Evolutionary conservation across 2,329 filamentous ascomycete genomes (phyloP), one percentile per base, ranked within the genome.

Genomic region (Colletotrichum paranaense): DNA sequence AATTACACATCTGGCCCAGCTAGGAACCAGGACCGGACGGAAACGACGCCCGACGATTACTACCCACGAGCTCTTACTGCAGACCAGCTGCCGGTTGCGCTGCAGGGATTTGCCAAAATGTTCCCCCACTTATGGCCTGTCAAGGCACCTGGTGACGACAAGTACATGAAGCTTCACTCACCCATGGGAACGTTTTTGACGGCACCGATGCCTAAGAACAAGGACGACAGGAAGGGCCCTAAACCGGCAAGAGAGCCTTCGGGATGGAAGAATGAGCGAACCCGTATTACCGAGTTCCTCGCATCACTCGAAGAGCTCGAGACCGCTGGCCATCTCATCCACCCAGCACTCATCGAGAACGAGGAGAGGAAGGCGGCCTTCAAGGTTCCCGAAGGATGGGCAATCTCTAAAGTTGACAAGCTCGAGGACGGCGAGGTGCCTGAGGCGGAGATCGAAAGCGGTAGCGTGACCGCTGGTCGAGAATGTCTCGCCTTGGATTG

Each of bases 111-210:
- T 72, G 91, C 93, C 53, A 90, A 94, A 72, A 94, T 98, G 80
- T 98, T 99, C 76, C 87, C 92, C 9, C 93, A 97, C 78, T 85
- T 98, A 52, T 98, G 97, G 95, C 96, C 95, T 11, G 90, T 98
- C 71, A 93, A 91, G 80, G 93, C 95, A 0, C 94, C 95, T 3
- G 97, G 95, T 4, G 96, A 98, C 80, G 93, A 95, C 76, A 94
- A 92, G 80, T 90, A 92, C 78, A 90, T 90, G 76, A 93, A 92
- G 79, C 90, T 99, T 79, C 93, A 97, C 82, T 98, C 97, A 4
- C 95, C 97, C 3, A 85, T 98, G 42, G 91, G 94, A 75, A 92
- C 94, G 1, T 95, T 98, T 85, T 88, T 98, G 75, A 93, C 92
- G 5, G 91, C 93, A 1, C 91, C 94, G 5, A 82, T 92, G 3